Base-by-base conservation (phyloP, 768 basidiomycete species). In the Strobilomyces confusus region DNA sequence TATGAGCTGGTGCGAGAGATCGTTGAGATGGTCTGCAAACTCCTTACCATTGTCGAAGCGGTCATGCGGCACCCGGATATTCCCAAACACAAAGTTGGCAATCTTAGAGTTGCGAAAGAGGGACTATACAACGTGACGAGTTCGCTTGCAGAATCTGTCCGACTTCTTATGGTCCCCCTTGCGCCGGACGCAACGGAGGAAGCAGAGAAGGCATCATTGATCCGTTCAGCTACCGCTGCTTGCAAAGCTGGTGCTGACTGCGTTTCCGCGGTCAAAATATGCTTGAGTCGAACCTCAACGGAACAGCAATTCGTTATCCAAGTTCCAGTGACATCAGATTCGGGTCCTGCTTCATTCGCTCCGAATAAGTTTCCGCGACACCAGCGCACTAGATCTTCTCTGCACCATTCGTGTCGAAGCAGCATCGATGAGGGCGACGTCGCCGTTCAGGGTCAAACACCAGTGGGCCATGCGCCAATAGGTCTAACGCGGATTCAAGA, bases 1-100 rank as follows among this genome's bases (percentile, higher is more conserved):
- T 94, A 97, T 65, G 94, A 98, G 60, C 82, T 98, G 49, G 92
- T 95, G n/a, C 83, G 88, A 48, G 92, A 95, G 72, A 89, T 94
- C 44, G 89, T 98, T 48, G 93, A 95, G 69, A 86, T 88, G 74
- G 93, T 97, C 20, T 89, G 92, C 73, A 90, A 89, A 65, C 78
- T 97, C 55, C 79, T 99, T 49, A 87, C 86, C 29, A 85, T 98
- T 51, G 92, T 95, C 44, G 95, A 98, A 67, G 85, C 87, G 9
- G 90, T 97, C 38, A 81, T 87, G 63, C 80, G 79, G 48, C 87
- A 92, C 64, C 82, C 87, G 3, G 84, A 85, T 43, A 75, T 94
- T 38, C 80, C 83, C 34, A 63, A 72, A 29, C 74, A 82, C 55
- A 86, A 88, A 64, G 71, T 87, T 13, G 79, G 79, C 22, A 77